Base-by-base conservation (phyloP, 805 yeast genomes). In the Saccharomycopsis guyanensis region DNA sequence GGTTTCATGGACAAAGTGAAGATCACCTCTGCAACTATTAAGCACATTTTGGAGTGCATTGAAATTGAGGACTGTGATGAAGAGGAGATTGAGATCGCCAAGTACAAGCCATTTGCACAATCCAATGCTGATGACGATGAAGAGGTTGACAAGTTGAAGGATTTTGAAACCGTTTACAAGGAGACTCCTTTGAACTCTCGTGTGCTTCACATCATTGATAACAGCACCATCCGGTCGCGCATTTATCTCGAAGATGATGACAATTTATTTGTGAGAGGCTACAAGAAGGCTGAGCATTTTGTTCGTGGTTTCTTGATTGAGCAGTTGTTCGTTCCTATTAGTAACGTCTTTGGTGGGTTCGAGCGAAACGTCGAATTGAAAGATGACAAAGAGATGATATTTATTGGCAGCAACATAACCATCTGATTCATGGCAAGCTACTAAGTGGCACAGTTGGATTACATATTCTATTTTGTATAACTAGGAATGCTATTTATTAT, bases 1-100 rank as follows among this genome's bases (percentile, higher is more conserved):
- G 80, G 80, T 2, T 75, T 73, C 56, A 70, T 70, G 73, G 74
- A 71, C 38, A 55, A 54, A 16, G 54, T 60, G 3, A 44, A 38
- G 18, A 43, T 65, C 18, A 52, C 52, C 43, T 58, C 47, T 23
- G 19, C 22, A 8, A 40, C 62, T 12, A 25, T 62, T 13, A 52
- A 51, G 18, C 51, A 47, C 3, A 53, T 62, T 29, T 32, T 60
- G 25, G 32, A 43, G 4, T 41, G 20, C 31, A 43, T 52, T 20
- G 18, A 36, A 2, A 3, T 36, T 13, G 43, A 43, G 5, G 44
- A 46, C 12, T n/a, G 41, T 8, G 53, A 48, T 29, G 55, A 54
- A 35, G 29, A 25, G 10, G 55, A 53, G 29, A 19, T 45, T 6
- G 54, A 54, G 18, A 44, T 43, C n/a, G 41, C 47, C 27, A 46